A percentile compares a stretch with the other conserved stretches of the same genome.
Evolutionary conservation across 2,329 filamentous ascomycete species (phyloP).

Genomic region (Exophiala spinifera): DNA sequence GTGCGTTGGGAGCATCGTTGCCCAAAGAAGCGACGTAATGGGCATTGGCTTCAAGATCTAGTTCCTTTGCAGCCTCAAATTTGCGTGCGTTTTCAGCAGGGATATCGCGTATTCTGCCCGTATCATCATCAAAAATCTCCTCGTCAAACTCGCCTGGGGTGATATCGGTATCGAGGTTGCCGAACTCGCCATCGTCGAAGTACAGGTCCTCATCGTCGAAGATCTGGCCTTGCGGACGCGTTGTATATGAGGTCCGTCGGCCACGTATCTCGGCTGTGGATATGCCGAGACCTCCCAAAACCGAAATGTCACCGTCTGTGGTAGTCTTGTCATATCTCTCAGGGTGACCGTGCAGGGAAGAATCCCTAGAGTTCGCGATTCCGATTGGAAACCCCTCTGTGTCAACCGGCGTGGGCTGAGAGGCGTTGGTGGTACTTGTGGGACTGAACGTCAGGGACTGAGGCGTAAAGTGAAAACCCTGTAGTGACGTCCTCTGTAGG

Average conservation of each 20-base stretch:
- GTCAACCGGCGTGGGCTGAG: conserved; percentile 31
- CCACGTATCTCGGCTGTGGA: conserved; percentile 13
- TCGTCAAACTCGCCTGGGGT: conserved; percentile 44
- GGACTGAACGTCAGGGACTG: conserved; percentile 31
- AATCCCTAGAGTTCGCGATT: conserved; percentile 24
- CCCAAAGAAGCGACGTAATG: conserved; percentile 4
- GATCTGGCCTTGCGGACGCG: conserved; percentile 17
- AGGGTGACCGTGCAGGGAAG: conserved; percentile 3
- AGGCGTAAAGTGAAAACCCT: conserved; percentile 30
- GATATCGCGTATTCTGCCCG: conserved; percentile 36
- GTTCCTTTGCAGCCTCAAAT: conserved; percentile 22
- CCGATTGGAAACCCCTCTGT: conserved; percentile 27
- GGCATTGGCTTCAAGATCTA: conserved; percentile 7
- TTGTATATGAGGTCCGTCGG: conserved; percentile 7
- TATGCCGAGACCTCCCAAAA: conserved; percentile 27
- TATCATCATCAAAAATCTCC: conserved; percentile 48
- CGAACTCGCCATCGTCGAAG: conserved; percentile 44
- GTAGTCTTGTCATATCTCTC: conserved; percentile 3
- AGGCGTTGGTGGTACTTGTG: conserved; percentile 28
- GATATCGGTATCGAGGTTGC: conserved; percentile 14
- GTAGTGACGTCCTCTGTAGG: conserved; percentile 16
- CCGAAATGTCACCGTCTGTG: conserved; percentile 7
- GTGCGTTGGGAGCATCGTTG: conserved; percentile 17
- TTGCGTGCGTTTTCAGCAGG: conserved; percentile 27
- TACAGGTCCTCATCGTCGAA: conserved; percentile 43